phyloP scores from a whole-genome alignment of 371 early-diverging fungal species.

The Coemansia sp. region DNA sequence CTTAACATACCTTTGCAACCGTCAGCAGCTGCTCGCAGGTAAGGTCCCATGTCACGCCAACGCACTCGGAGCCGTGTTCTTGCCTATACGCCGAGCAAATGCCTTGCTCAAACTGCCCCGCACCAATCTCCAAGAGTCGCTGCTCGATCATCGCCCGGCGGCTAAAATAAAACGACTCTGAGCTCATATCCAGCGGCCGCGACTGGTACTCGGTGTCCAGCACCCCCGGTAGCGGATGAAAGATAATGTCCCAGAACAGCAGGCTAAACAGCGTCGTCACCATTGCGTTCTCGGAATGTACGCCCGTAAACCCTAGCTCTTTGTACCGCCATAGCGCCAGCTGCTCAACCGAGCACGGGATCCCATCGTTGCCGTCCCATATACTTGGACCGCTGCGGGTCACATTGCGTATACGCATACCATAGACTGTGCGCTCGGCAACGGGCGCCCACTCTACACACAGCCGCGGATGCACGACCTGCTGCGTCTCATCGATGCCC shows the following conservation, averaged over 20 bases:
- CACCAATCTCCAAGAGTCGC: constrained; percentile 56
- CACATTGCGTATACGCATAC: constrained; percentile 24
- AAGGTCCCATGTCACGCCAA: constrained; percentile 67
- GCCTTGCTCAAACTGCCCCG: constrained; percentile 47
- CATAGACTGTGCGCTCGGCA: constrained; percentile 31
- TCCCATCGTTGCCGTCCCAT: constrained; percentile 42
- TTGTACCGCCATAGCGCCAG: constrained; percentile 45
- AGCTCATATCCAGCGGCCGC: constrained; percentile 66
- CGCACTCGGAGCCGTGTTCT: constrained; percentile 56
- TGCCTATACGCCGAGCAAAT: constrained; percentile 54
- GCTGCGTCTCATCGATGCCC: not conserved
- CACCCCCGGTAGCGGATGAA: constrained; percentile 62
- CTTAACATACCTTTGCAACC: constrained; percentile 28
- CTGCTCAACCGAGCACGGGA: constrained; percentile 48
- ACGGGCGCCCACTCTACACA: constrained; percentile 29
- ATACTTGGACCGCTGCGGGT: constrained; percentile 30
- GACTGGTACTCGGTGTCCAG: constrained; percentile 76
- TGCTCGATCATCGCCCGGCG: constrained; percentile 59
- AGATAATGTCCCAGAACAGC: constrained; percentile 75
- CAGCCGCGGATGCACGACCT: constrained; percentile 19
- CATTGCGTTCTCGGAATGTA: constrained; percentile 69
- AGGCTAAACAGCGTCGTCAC: constrained; percentile 62
- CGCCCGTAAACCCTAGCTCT: constrained; percentile 44
- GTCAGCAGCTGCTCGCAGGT: constrained; percentile 46
- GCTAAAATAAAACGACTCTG: constrained; percentile 68